Percentiles rank a stretch among this genome's conserved stretches.
phyloP scores from a whole-genome alignment of 495 filamentous ascomycete species.

The Cercophora samala region DNA sequence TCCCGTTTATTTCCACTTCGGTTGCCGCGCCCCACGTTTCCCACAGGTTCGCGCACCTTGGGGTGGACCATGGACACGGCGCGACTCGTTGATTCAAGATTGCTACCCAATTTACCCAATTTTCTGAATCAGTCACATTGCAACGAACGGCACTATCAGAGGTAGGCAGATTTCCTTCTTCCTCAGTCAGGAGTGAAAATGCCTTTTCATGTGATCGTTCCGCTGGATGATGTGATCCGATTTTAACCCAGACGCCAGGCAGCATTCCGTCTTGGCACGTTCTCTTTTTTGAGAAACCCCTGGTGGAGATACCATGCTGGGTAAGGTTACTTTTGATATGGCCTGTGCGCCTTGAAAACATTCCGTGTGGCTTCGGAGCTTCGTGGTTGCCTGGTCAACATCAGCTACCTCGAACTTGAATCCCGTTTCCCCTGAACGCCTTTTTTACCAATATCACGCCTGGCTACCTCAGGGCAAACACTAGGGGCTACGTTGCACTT shows the following conservation, averaged over 20 bases:
- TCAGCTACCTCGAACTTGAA: not conserved
- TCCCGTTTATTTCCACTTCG: not conserved
- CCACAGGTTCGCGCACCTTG: no score
- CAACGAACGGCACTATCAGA: not conserved
- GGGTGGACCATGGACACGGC: not conserved
- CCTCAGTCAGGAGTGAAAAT: not conserved
- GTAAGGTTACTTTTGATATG: not conserved
- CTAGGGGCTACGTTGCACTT: no score
- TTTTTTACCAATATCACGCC: no score
- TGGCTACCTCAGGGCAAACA: not conserved
- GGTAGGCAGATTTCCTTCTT: not conserved
- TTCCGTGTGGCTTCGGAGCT: not conserved
- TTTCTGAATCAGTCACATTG: not conserved
- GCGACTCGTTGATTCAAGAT: not conserved
- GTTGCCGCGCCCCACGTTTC: not conserved
- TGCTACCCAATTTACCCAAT: not conserved
- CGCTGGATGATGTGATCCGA: not conserved
- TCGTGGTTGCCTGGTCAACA: not conserved
- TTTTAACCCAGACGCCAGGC: not conserved
- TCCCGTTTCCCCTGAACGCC: no score
- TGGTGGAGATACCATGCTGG: not conserved
- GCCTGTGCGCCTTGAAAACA: not conserved
- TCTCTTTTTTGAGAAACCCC: not conserved
- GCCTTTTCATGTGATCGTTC: not conserved
- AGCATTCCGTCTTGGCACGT: not conserved